Evolutionary conservation across 2,329 filamentous ascomycete genomes (phyloP), one percentile per base, ranked within the genome.

Genomic region (Aotearoamyces nothofagi): DNA sequence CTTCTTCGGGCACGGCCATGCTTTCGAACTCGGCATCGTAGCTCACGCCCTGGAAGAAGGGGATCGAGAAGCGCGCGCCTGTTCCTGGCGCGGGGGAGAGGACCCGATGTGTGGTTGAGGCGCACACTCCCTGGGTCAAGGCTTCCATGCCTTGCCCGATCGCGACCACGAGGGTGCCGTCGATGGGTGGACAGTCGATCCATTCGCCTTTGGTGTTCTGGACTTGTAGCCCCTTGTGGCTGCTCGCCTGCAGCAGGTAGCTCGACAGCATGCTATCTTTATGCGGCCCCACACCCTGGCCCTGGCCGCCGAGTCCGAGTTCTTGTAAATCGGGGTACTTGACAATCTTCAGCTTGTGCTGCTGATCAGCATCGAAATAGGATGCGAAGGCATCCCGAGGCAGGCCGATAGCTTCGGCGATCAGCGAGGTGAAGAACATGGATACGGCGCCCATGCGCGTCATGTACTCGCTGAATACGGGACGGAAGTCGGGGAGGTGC

Each of bases 271-370:
- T 87, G 42, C 70, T 78, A 51, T 87, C 81, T 52, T 87, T 87
- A 57, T 87, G 80, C 17, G 81, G 79, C 0, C 80, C 81, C 0
- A 86, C 77, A 41, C 58, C 70, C 41, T 75, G 70, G 33, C 62
- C 61, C 38, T 63, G 50, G 3, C 46, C 50, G 12, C 39, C 50
- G 3, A 62, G 49, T 0, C 63, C 67, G 2, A 79, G 55, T 48
- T 71, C 63, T n/a, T 57, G 53, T 9, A 68, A 52, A 47, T 90
- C 82, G 0, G 83, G 83, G 47, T 90, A 92, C 56, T 80, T 82
- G 35, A 92, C 76, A 34, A 92, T 76, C 58, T 92, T 92, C 44
- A 92, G 64, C 59, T 92, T 92, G 58, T 92, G 81, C 56, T 90
- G 82, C 57, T 51, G 42, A 23, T 63, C 53, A 1, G 43, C 42